Evolutionary conservation across 306 rosid genomes (phyloP).

Genomic region (Trifolium repens): DNA sequence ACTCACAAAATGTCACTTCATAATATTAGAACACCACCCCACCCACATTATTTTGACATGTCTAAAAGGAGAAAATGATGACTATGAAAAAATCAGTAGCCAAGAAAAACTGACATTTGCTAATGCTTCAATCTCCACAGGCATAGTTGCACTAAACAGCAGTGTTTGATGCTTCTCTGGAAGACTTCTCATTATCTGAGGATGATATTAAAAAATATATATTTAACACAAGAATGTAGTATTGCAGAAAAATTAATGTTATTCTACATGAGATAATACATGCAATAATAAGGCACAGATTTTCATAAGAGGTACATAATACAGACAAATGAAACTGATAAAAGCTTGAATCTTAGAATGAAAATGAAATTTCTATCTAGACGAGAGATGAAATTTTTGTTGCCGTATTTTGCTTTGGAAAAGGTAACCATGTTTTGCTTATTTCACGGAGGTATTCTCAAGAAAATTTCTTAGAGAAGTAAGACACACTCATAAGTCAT

Average conservation of each 20-base stretch:
- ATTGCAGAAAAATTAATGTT: conserved; percentile 18
- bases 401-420: conserved; percentile 6
- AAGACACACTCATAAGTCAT: not conserved
- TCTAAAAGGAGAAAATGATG: conserved; percentile 20
- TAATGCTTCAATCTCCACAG: conserved; percentile 82
- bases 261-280: conserved; percentile 3
- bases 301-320: conserved; percentile 3
- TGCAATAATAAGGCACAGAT: conserved; percentile 8
- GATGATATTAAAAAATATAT: conserved; percentile 34
- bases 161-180: conserved; percentile 86
- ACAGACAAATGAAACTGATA: conserved; percentile 23
- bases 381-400: not conserved
- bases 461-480: conserved; percentile 10
- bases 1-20: conserved; percentile 31
- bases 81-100: not conserved
- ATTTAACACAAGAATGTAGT: conserved; percentile 23
- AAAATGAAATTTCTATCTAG: conserved; percentile 21
- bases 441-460: not conserved
- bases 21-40: conserved; percentile 8
- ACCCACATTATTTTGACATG: not conserved
- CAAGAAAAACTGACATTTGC: conserved; percentile 58
- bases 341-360: conserved; percentile 6
- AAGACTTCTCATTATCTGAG: conserved; percentile 77
- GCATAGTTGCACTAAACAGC: conserved; percentile 92
- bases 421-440: conserved; percentile 15